Evolutionary conservation across 1,139 yeast species (phyloP).

Genomic region (Candida neerlandica): DNA sequence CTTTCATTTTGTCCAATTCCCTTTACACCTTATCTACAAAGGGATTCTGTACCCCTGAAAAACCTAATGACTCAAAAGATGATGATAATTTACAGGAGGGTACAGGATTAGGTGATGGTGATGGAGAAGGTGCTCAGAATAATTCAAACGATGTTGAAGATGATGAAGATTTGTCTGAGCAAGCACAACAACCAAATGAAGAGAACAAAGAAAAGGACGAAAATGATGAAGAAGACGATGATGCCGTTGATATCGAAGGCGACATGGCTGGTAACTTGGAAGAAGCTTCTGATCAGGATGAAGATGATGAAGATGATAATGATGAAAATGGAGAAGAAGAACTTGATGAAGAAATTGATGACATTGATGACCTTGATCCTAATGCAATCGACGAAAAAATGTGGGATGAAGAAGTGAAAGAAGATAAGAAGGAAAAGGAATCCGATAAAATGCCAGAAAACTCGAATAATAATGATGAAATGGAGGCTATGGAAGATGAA

Average conservation of each 20-base stretch:
- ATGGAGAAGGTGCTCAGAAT: conserved; percentile 83
- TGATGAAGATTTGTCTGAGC: conserved; percentile 87
- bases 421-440: conserved; percentile 71
- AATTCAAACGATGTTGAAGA: conserved; percentile 87
- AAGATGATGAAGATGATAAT: conserved; percentile 58
- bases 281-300: conserved; percentile 72
- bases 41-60: conserved; percentile 94
- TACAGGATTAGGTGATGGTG: conserved; percentile 98
- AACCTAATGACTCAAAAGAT: conserved; percentile 68
- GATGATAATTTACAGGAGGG: conserved; percentile 70
- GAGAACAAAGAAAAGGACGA: conserved; percentile 69
- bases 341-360: conserved; percentile 87
- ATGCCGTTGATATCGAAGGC: conserved; percentile 92
- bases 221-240: conserved; percentile 58
- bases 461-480: conserved; percentile 56
- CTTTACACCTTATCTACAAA: conserved; percentile 68
- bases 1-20: conserved; percentile 58
- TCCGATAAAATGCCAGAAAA: conserved; percentile 68
- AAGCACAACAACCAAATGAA: conserved; percentile 82
- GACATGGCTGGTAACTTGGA: conserved; percentile 95
- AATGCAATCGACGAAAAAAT: conserved; percentile 95
- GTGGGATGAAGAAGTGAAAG: conserved; percentile 96
- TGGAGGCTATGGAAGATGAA: conserved; percentile 63
- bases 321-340: conserved; percentile 57
- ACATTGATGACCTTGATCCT: conserved; percentile 88